Percentiles rank a stretch among this genome's conserved stretches.
Evolutionary conservation across 1,284 basidiomycete genomes (phyloP).

Genomic region (Ustilago xerochloae): DNA sequence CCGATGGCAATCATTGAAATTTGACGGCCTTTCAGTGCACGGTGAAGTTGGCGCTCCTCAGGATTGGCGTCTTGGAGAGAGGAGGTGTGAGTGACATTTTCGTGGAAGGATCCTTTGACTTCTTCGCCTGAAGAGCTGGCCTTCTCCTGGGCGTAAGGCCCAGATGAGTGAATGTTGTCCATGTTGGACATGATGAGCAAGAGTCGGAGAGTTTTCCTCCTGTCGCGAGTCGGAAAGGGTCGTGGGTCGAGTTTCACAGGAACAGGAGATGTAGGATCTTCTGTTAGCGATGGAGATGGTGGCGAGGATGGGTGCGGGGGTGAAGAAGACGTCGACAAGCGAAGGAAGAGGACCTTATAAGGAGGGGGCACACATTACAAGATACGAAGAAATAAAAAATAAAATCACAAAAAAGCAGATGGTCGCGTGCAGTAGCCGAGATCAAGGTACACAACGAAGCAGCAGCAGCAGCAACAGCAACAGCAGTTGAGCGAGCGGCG

Average conservation of each 20-base stretch:
- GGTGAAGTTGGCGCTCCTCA: slow-evolving; percentile 52
- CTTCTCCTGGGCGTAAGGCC: slow-evolving; percentile 28
- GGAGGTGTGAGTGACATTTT: slow-evolving; percentile 11
- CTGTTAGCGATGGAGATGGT: too few relatives aligned
- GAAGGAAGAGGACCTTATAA: too few relatives aligned
- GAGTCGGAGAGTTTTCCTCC: neutral
- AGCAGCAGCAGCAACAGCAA: neutral
- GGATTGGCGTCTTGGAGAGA: slow-evolving; percentile 24
- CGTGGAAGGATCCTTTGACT: slow-evolving; percentile 31
- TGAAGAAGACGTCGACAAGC: too few relatives aligned
- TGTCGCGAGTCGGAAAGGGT: neutral
- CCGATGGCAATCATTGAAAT: slow-evolving; percentile 75
- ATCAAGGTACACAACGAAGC: neutral
- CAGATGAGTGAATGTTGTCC: slow-evolving; percentile 14
- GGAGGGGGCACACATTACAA: too few relatives aligned
- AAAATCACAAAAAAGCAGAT: neutral
- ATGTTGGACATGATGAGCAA: slow-evolving; percentile 8
- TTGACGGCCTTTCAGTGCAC: slow-evolving; percentile 71
- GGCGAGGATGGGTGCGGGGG: too few relatives aligned
- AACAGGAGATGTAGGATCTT: too few relatives aligned
- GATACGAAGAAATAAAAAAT: slow-evolving; percentile 1
- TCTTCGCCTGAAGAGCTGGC: slow-evolving; percentile 18
- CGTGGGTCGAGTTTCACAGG: neutral
- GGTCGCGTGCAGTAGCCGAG: neutral
- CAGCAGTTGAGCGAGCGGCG: too few relatives aligned